Conservation (phyloP, 257 asterid species). For the Penstemon eatonii region DNA sequence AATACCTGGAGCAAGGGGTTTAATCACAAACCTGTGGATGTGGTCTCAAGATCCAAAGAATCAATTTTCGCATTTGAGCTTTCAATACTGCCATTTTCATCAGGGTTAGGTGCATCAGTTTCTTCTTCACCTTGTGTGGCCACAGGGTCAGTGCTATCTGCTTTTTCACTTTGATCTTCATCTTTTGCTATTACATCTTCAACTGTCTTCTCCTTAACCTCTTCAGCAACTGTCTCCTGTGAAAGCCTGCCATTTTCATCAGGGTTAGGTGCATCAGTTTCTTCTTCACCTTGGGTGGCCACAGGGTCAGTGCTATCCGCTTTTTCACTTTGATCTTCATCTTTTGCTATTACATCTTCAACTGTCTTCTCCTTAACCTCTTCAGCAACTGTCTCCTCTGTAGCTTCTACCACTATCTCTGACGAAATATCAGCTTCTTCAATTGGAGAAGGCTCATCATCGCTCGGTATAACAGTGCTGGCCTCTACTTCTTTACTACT, state of each 20-base stretch:
- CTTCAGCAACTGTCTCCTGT: slow-evolving; percentile 27
- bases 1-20: slow-evolving; percentile 14
- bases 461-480: slow-evolving; percentile 34
- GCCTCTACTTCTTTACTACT: slow-evolving; percentile 42
- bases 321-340: slow-evolving; percentile 35
- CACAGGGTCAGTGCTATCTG: slow-evolving; percentile 30
- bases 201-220: slow-evolving; percentile 25
- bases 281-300: slow-evolving; percentile 41
- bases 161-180: slow-evolving; percentile 34
- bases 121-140: slow-evolving; percentile 40
- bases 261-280: slow-evolving; percentile 26
- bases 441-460: slow-evolving; percentile 42
- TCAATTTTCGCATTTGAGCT: slow-evolving; percentile 40
- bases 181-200: slow-evolving; percentile 33
- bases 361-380: slow-evolving; percentile 28
- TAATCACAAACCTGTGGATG: slow-evolving; percentile 44
- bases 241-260: too few relatives aligned
- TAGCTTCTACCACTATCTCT: slow-evolving; percentile 35
- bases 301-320: slow-evolving; percentile 29
- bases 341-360: slow-evolving; percentile 32
- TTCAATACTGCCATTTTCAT: slow-evolving; percentile 32
- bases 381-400: slow-evolving; percentile 24
- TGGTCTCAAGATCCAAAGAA: slow-evolving; percentile 33
- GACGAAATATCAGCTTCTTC: slow-evolving; percentile 37
- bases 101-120: slow-evolving; percentile 30